Evolutionary conservation across 2,329 filamentous ascomycete species (phyloP).

Genomic region (Neopestalotiopsis sp.): DNA sequence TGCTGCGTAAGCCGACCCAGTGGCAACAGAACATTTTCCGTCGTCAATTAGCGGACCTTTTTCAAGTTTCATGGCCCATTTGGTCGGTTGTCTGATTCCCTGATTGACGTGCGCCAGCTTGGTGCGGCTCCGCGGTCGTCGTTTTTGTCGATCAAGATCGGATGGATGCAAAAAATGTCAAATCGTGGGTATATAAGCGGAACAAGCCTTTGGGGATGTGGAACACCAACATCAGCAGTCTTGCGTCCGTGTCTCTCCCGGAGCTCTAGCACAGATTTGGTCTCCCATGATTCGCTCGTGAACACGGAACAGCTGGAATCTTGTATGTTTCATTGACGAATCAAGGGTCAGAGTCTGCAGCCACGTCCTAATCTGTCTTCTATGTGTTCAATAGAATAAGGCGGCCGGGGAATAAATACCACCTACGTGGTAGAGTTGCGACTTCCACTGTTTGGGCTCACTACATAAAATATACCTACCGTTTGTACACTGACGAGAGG

Average conservation of each 20-base stretch:
- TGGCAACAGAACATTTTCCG: background rate
- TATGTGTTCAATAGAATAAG: too few relatives aligned
- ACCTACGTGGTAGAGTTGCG: too few relatives aligned
- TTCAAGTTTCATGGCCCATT: background rate
- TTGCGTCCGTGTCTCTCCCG: background rate
- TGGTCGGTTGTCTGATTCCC: background rate
- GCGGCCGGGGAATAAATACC: background rate
- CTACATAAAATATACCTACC: background rate
- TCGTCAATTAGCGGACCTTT: background rate
- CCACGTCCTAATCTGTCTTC: background rate
- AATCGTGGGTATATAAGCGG: slow-evolving; percentile 1
- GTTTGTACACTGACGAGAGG: background rate
- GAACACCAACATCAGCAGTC: background rate
- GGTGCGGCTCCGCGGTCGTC: background rate
- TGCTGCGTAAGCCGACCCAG: background rate
- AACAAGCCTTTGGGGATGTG: background rate
- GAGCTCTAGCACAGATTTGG: background rate
- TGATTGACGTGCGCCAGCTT: background rate
- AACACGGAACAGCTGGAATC: background rate
- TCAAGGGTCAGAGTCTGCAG: background rate
- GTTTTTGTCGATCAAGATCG: background rate
- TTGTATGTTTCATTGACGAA: background rate
- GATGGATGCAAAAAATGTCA: background rate
- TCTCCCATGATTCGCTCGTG: background rate
- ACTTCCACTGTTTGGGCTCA: background rate